Conservation (phyloP, 2,329 filamentous ascomycete genomes). For the Fusarium sp. region DNA sequence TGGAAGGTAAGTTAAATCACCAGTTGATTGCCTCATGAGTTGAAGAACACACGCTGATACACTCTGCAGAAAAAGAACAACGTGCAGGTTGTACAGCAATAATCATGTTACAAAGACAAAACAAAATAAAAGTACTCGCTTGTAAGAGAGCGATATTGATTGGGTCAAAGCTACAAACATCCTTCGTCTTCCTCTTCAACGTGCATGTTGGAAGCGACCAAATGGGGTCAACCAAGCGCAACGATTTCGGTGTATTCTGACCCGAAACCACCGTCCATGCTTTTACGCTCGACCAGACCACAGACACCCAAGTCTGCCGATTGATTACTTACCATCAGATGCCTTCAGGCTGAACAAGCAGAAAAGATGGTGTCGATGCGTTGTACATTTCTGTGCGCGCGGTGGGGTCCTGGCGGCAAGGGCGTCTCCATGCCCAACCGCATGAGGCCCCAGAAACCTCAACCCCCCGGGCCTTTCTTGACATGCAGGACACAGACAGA, state of each 20-base stretch:
- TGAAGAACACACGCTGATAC: slow-evolving; percentile 9
- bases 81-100: slow-evolving; percentile 86
- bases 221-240: neutral
- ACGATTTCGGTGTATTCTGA: neutral
- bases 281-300: neutral
- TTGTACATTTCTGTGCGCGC: slow-evolving; percentile 59
- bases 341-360: slow-evolving; percentile 27
- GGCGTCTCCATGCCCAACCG: slow-evolving; percentile 64
- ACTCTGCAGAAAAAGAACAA: slow-evolving; percentile 84
- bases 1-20: slow-evolving; percentile 81
- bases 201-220: neutral
- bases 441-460: slow-evolving; percentile 43
- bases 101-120: slow-evolving; percentile 36
- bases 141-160: neutral
- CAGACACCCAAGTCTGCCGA: neutral
- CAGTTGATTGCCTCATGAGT: neutral
- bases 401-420: slow-evolving; percentile 56
- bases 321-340: slow-evolving; percentile 7
- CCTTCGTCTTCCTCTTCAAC: neutral
- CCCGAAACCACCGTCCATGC: neutral
- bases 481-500: slow-evolving; percentile 37
- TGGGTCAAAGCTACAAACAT: neutral
- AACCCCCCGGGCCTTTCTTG: slow-evolving; percentile 19
- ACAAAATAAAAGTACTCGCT: slow-evolving; percentile 25
- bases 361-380: slow-evolving; percentile 53